Base-by-base conservation (phyloP, 2,329 filamentous ascomycete genomes). In the Fusarium sp. region DNA sequence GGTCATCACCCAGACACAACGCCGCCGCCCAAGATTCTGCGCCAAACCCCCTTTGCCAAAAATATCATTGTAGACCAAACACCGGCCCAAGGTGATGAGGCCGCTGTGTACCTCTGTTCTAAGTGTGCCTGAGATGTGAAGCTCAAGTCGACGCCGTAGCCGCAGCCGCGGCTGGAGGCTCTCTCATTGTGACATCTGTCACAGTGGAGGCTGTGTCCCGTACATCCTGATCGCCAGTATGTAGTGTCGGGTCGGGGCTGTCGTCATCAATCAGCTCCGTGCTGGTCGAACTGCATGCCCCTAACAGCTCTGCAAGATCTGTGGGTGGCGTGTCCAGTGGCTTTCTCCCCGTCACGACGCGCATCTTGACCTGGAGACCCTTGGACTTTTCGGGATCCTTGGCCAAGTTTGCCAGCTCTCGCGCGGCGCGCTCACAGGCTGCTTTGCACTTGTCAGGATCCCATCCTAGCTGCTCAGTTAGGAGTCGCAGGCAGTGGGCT, bases 381-480 rank as follows among this genome's bases (percentile, higher is more conserved):
- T 84, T 84, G 8, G 80, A 81, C 64, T 82, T 83, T 38, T 81
- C 80, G 1, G 85, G 81, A 61, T 87, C 83, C 58, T 86, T 85
- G 33, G 88, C 87, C 27, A 88, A 79, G 20, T 80, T 75, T 66
- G 85, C 86, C 75, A 89, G 79, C 70, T 89, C 87, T 64, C 83
- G 79, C 3, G 85, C 86, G 6, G 86, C 83, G 59, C 81, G 74
- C 62, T 87, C 84, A 75, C 87, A 88, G 27, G 84, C 81, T 31
- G 79, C 78, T 55, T 86, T 84, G 66, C 87, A 87, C 36, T 85
- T 80, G 1, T 87, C 83, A 1, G 86, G 80, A 24, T 86, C 84
- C 87, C 88, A 90, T 9, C 82, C 86, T 81, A 88, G 85, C 56
- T 88, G 81, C 71, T 84, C 85, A 1, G 87, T 90, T 65, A 90